These are phyloP conservation scores for Ganoderma multipileum DNA, from an alignment of 1,284 basidiomycete genomes.

Conservation along the genomic window DNA sequence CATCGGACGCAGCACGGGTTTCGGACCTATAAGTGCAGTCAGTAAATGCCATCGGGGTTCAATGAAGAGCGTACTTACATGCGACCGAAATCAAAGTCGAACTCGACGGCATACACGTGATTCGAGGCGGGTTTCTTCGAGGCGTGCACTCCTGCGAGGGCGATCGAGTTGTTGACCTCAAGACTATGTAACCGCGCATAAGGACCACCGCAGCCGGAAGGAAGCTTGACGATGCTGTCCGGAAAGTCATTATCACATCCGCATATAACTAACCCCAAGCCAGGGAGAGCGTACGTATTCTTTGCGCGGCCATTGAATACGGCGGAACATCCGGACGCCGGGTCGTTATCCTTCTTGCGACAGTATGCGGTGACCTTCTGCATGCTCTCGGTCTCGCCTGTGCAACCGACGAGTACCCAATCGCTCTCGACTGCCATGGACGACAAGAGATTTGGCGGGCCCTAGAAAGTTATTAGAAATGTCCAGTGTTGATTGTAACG, in stretches of 20 bases:
- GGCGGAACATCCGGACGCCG: background rate
- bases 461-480: background rate
- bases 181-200: background rate
- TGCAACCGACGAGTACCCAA: slow-evolving; percentile 19
- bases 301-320: background rate
- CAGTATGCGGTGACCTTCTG: slow-evolving; percentile 2
- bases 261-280: background rate
- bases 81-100: background rate
- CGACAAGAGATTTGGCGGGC: slow-evolving; percentile 16
- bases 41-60: background rate
- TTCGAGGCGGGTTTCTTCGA: background rate
- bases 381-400: slow-evolving; percentile 6
- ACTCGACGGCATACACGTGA: background rate
- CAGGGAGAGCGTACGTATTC: background rate
- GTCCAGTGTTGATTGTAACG: background rate
- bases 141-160: background rate
- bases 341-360: background rate
- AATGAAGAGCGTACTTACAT: background rate
- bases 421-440: slow-evolving; percentile 12
- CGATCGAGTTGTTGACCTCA: background rate
- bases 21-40: background rate
- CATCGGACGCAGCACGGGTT: background rate
- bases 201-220: slow-evolving; percentile 10
- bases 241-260: background rate
- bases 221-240: background rate